Evolutionary conservation across 169 alveolate genomes (phyloP), one percentile per base, ranked within the genome.

Genomic region (Plasmodium gonderi): DNA sequence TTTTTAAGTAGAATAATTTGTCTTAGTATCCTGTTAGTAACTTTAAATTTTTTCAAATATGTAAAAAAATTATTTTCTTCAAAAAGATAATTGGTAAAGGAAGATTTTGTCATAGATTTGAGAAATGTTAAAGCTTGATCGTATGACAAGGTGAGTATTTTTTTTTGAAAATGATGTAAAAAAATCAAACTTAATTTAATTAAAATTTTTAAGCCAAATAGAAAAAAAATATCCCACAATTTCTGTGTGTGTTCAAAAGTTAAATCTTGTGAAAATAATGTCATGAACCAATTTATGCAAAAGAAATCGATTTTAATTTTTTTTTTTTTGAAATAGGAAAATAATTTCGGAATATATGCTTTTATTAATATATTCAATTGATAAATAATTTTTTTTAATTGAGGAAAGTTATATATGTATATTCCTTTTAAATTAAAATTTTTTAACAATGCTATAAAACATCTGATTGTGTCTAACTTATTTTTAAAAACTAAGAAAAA

Each of bases 261-360:
- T 68, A 82, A 45, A 17, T 82, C 91, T 26, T 68, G 91, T 11
- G 91, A 68, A 31, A 82, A 82, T 33, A 82, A 74, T 1, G 91
- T 82, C 81, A 82, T 68, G 60, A 82, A 82, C 91, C 91, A 82
- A 20, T 82, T 82, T 26, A 69, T 72, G 60, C 82, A 82, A 45
- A 82, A 82, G 14, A 82, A 82, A 69, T 82, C 82, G 0, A 82
- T 68, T 82, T 82, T 82, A 17, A 82, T 82, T 82, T 82, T 82
- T 68, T 82, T 82, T 49, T 31, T 82, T 69, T n/a, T 45, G 60
- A 82, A 69, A 33, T 68, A 82, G 11, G 31, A 69, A 68, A 23
- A 82, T 9, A 82, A 31, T 47, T 44, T 82, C 1, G 91, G 91
- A 14, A 68, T 68, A 23, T 82, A 82, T 2, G 67, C 77, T 38